Percentiles rank a stretch among this genome's conserved stretches.
Evolutionary conservation across 441 rosid genomes (phyloP).

Genomic region (Pelargonium myrrhifolium): DNA sequence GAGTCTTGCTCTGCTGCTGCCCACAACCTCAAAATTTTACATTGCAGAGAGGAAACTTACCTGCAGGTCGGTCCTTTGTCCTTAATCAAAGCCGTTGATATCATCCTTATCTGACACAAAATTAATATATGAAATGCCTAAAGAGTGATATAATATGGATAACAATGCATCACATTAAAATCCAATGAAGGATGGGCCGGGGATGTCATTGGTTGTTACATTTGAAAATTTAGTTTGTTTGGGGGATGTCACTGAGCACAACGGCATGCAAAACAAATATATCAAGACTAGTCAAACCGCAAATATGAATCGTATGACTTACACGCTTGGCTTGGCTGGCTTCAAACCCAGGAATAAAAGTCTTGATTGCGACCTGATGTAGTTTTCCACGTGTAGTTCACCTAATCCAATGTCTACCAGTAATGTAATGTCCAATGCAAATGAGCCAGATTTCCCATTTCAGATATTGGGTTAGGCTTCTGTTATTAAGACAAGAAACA

Average conservation of each 20-base stretch:
- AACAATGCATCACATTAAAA: background rate
- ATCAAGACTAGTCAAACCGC: constrained; percentile 39
- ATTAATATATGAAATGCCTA: background rate
- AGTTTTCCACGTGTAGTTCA: constrained; percentile 80
- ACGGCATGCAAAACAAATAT: constrained; percentile 16
- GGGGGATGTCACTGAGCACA: constrained; percentile 26
- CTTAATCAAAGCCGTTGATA: constrained; percentile 14
- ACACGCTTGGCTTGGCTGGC: constrained; percentile 4
- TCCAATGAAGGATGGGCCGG: background rate
- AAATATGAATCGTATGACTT: background rate
- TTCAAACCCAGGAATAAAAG: constrained; percentile 1
- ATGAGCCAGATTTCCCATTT: constrained; percentile 33
- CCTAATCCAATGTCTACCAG: constrained; percentile 43
- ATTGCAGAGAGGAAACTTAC: constrained; percentile 11
- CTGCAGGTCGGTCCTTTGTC: constrained; percentile 4
- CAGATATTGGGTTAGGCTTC: constrained; percentile 28
- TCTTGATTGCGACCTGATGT: constrained; percentile 40
- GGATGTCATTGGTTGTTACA: constrained; percentile 29
- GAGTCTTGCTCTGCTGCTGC: no score
- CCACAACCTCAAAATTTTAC: constrained; percentile 32
- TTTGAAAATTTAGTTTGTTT: constrained; percentile 27
- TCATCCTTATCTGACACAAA: constrained; percentile 20
- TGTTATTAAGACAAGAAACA: constrained; percentile 9
- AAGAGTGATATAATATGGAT: background rate
- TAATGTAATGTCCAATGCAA: constrained; percentile 35